Base-by-base conservation (phyloP, 257 asterid species). In the Nicotiana tomentosiformis region DNA sequence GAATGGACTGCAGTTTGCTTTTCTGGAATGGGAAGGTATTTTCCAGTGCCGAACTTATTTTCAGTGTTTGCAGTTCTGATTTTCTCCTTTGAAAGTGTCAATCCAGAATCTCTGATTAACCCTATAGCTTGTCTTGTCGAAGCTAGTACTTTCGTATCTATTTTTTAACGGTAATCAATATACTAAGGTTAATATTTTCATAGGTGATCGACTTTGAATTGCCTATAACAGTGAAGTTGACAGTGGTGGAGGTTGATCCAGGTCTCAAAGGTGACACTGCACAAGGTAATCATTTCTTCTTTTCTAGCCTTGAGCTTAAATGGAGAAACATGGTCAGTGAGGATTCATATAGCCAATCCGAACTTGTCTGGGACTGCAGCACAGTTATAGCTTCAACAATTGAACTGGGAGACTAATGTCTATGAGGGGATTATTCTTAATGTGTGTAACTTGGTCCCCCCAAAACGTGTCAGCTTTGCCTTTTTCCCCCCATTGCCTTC, bases 231-330 rank as follows among this genome's bases (percentile, higher is more conserved):
- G 97, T 94, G 87, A 94, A 94, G 93, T 89, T 94, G 89, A 90
- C 79, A 1, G 98, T 96, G 85, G 95, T 92, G 82, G 95, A 92
- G 65, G 98, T 86, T 81, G 98, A 94, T 88, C 99, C 99, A 53
- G 99, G 99, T 49, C n/a, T 96, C 61, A 93, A 69, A 90, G 98
- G 99, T 39, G 99, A 96, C 93, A 96, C 99, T 0, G 99, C 95
- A 64, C 99, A 94, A 96, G 99, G 99, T 96, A 87, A 81, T 65
- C 66, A 17, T 69, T 66, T 69, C 35, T 11, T 82, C 62, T 82
- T 53, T 82, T 49, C 66, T 26, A 2, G 62, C n/a, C n/a, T 43
- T 43, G 51, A 43, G 11, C 11, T 43, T 43, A 8, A 43, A 43
- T 8, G 51, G 51, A 8, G 51, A 43, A 43, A 43, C 51, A 43